Base-by-base conservation (phyloP, 2,329 filamentous ascomycete species). In the Fusarium torreyae region DNA sequence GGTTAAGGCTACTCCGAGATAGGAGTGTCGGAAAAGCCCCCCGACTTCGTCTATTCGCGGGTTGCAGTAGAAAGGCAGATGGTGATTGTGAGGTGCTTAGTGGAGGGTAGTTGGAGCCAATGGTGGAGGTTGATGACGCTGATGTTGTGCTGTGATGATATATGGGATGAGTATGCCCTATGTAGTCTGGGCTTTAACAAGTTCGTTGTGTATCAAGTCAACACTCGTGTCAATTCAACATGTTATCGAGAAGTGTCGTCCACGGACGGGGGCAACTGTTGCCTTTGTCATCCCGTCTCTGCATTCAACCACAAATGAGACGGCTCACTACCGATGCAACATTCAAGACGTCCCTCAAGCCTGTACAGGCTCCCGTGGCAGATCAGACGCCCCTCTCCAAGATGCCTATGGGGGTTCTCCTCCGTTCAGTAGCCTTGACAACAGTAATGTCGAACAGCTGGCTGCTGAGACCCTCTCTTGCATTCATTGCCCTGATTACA, bases 381-480 rank as follows among this genome's bases (percentile, higher is more conserved):
- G 52, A 67, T 3, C 46, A 64, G 38, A 57, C 68, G 6, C 55
- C 67, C 1, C 58, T 74, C 1, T 67, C 68, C 14, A 74, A 73
- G 13, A 68, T 77, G 2, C 72, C 74, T 1, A 67, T 60, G 7
- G 69, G 64, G 1, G 66, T 69, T 0, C 62, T 77, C 7, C 18
- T 77, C 3, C 74, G 75, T 1, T 77, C 75, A 3, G 70, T 71
- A 2, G 46, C 63, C 3, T 52, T 77, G 31, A 77, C 75, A 4
- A 75, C 74, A 9, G 46, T 77, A 10, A 76, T 77, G 75, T 61
- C 72, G 1, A 75, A 70, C 3, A 58, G 59, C 14, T 72, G 69
- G 57, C 36, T 77, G 4, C 52, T 77, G 1, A 48, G 52, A 14
- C 75, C 75, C 0, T 77, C 74, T 14, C 68, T 77, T 3, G 63